phyloP scores from a whole-genome alignment of 1,284 basidiomycete genomes.

The Tilletia indica region DNA sequence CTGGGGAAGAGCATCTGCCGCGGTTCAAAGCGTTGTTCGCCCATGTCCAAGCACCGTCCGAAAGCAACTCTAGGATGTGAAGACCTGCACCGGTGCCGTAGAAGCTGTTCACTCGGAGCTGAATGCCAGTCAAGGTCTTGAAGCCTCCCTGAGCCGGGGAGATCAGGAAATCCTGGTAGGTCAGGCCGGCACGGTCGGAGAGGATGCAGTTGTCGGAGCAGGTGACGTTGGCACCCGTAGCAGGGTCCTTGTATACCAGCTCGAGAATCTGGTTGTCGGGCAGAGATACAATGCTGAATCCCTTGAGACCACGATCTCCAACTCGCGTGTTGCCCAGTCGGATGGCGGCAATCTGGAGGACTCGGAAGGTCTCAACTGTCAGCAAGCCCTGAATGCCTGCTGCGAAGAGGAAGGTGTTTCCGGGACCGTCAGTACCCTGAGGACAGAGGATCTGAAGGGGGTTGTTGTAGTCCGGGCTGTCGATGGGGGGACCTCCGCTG shows the following conservation, averaged over 20 bases:
- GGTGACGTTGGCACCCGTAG: slow-evolving; percentile 68
- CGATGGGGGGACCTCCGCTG: slow-evolving; percentile 70
- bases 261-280: slow-evolving; percentile 81
- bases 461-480: slow-evolving; percentile 67
- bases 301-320: slow-evolving; percentile 73
- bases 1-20: slow-evolving; percentile 35
- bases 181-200: slow-evolving; percentile 62
- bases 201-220: slow-evolving; percentile 56
- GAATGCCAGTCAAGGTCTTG: slow-evolving; percentile 22
- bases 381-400: slow-evolving; percentile 71
- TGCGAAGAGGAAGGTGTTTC: slow-evolving; percentile 78
- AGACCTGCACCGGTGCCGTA: slow-evolving; percentile 74
- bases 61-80: slow-evolving; percentile 83
- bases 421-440: slow-evolving; percentile 70
- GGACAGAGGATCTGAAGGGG: slow-evolving; percentile 81
- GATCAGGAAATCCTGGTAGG: slow-evolving; percentile 87
- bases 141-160: slow-evolving; percentile 63
- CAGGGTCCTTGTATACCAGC: slow-evolving; percentile 74
- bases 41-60: slow-evolving; percentile 65
- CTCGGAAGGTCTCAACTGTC: slow-evolving; percentile 72
- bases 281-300: slow-evolving; percentile 73
- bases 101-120: slow-evolving; percentile 4
- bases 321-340: slow-evolving; percentile 87
- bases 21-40: slow-evolving; percentile 50
- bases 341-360: slow-evolving; percentile 72